Percentiles rank a stretch among this genome's conserved stretches.
phyloP scores from a whole-genome alignment of 805 yeast genomes.

The Candida khao-thaluensis region DNA sequence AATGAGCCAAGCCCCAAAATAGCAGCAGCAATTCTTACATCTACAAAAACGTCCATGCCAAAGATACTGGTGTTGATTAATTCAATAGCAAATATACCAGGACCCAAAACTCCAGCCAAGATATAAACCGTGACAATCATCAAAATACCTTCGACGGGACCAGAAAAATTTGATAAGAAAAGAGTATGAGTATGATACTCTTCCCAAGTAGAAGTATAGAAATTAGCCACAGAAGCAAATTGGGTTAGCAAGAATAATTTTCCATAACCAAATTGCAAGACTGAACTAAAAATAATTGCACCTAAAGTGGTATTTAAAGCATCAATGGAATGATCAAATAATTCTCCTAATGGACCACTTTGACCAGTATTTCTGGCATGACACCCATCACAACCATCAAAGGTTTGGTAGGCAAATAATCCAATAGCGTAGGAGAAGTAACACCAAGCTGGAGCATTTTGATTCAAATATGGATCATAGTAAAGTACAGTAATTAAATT shows the following conservation, averaged over 20 bases:
- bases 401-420: conserved; percentile 86
- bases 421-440: conserved; percentile 78
- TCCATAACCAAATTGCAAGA: conserved; percentile 72
- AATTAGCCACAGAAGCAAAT: conserved; percentile 74
- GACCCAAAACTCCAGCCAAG: conserved; percentile 68
- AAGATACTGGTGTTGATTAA: conserved; percentile 33
- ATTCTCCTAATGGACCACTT: conserved; percentile 90
- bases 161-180: conserved; percentile 75
- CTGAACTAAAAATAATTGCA: conserved; percentile 69
- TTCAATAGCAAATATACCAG: conserved; percentile 57
- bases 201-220: conserved; percentile 92
- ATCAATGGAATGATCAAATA: conserved; percentile 85
- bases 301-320: conserved; percentile 80
- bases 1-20: conserved; percentile 53
- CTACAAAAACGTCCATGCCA: conserved; percentile 21
- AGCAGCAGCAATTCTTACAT: conserved; percentile 21
- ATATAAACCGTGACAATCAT: conserved; percentile 55
- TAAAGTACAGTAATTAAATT: conserved; percentile 66
- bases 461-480: conserved; percentile 66
- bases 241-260: conserved; percentile 61
- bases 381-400: conserved; percentile 94
- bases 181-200: conserved; percentile 87
- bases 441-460: conserved; percentile 71
- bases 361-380: conserved; percentile 97
- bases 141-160: conserved; percentile 93